Evolutionary conservation across 257 asterid genomes (phyloP).

Genomic region (Solanum corneliomulleri): DNA sequence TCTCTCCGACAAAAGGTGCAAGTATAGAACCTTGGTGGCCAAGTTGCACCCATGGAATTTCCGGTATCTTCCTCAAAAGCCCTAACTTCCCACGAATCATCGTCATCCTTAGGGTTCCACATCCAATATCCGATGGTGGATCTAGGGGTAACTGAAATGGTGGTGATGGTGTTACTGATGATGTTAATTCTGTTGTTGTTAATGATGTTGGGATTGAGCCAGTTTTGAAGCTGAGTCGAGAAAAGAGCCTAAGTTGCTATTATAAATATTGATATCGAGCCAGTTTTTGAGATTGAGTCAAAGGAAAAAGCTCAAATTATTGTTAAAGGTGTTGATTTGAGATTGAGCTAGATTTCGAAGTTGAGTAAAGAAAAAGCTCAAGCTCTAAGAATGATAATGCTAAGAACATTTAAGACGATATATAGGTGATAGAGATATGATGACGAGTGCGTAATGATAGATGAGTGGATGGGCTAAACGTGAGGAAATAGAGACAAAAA

Average conservation of each 20-base stretch:
- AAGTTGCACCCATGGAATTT: conserved; percentile 42
- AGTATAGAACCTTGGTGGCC: conserved; percentile 69
- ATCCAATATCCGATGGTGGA: neutral
- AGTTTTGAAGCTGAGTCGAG: neutral
- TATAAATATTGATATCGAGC: neutral
- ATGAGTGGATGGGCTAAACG: conserved; percentile 33
- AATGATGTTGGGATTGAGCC: neutral
- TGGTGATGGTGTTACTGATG: neutral
- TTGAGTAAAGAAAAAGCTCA: neutral
- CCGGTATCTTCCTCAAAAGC: conserved; percentile 56
- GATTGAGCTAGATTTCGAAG: neutral
- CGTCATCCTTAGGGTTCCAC: conserved; percentile 32
- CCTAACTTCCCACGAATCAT: conserved; percentile 56
- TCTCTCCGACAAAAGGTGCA: conserved; percentile 56
- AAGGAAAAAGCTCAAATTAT: neutral
- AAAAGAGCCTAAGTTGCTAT: neutral
- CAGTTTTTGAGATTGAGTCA: conserved; percentile 3
- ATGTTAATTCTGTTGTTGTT: neutral
- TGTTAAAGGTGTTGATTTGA: neutral
- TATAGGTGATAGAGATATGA: conserved; percentile 3
- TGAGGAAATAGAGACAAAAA: conserved; percentile 13
- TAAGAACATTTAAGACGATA: conserved; percentile 18
- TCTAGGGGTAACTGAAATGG: neutral
- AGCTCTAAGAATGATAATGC: conserved; percentile 20
- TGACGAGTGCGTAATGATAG: neutral